Evolutionary conservation across 2,329 filamentous ascomycete genomes (phyloP), one percentile per base, ranked within the genome.

Genomic region (Biscogniauxia mediterranea): DNA sequence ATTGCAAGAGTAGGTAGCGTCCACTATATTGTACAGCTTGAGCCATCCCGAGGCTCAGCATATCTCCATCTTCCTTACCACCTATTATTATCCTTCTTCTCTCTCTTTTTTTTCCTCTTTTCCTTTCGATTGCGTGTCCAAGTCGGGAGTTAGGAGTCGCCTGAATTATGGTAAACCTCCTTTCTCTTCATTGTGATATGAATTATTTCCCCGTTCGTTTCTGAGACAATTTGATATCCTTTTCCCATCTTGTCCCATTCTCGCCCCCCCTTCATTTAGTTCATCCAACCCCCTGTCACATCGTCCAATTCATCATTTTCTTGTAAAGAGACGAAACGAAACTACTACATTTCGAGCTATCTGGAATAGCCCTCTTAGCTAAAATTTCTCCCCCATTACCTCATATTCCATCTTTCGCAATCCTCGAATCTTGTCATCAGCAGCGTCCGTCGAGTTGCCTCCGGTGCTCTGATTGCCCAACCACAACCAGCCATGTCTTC

Each of bases 401-500:
- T 13, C 28, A 9, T 9, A 32, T 32, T 13, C 28, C 28, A 32
- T 32, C 28, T 32, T 32, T 32, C 28, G 28, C 28, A 32, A 32
- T 32, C 11, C 3, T 32, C 28, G 28, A 32, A 9, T 32, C 7
- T 32, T 13, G 3, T 32, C 11, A 32, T 32, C 28, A 23, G n/a
- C n/a, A n/a, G n/a, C n/a, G n/a, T 28, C 8, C 26, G 26, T 28
- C 8, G 26, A 28, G 26, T 28, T 8, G 8, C 5, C 26, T 28
- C 4, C 13, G 13, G 38, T 15, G 5, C 38, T 42, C 15, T 42
- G 38, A 42, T 42, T 42, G 38, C 38, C 13, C 38, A 9, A 42
- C 38, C 5, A 17, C 13, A 42, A 61, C 28, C 15, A 46, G 61
- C 28, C 53, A 72, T 69, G 64, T 70, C 70, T 46, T 72, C 70